phyloP scores from a whole-genome alignment of 805 yeast genomes.

The Metschnikowia santaceciliae region DNA sequence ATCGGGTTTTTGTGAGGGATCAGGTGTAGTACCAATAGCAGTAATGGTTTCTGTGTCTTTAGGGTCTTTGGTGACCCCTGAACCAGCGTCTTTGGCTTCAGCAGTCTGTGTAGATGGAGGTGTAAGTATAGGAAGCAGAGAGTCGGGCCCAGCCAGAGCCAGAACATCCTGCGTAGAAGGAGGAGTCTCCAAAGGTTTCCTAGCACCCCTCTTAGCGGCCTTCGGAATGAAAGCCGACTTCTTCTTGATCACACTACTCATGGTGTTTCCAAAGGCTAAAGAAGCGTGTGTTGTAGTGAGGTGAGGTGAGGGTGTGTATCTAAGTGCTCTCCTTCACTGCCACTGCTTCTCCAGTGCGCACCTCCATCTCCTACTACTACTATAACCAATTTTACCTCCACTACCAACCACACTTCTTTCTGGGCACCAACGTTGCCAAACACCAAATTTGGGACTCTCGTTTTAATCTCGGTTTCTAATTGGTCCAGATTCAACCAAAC shows the following conservation, averaged over 20 bases:
- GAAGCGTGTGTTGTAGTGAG: not conserved
- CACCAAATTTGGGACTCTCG: too few species aligned
- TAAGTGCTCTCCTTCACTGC: too few species aligned
- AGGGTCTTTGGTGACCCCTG: not conserved
- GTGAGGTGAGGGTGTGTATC: not conserved
- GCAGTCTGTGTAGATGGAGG: slow-evolving; percentile 1
- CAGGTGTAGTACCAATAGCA: too few species aligned
- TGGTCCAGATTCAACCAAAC: too few species aligned
- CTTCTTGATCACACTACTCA: slow-evolving; percentile 47
- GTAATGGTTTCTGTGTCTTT: too few species aligned
- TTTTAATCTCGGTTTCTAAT: too few species aligned
- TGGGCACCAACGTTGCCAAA: too few species aligned
- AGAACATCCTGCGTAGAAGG: slow-evolving; percentile 16
- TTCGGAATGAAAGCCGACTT: slow-evolving; percentile 68
- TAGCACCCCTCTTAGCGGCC: slow-evolving; percentile 24
- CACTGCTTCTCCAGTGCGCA: too few species aligned
- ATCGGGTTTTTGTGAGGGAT: too few species aligned
- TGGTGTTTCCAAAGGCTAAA: slow-evolving; percentile 9
- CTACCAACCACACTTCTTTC: too few species aligned
- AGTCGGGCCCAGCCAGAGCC: not conserved
- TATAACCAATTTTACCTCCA: too few species aligned
- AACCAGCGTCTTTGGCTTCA: not conserved
- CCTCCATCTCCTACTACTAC: too few species aligned
- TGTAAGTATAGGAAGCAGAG: not conserved
- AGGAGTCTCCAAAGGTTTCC: slow-evolving; percentile 17